Base-by-base conservation (phyloP, 768 basidiomycete genomes). In the Russula sp. region DNA sequence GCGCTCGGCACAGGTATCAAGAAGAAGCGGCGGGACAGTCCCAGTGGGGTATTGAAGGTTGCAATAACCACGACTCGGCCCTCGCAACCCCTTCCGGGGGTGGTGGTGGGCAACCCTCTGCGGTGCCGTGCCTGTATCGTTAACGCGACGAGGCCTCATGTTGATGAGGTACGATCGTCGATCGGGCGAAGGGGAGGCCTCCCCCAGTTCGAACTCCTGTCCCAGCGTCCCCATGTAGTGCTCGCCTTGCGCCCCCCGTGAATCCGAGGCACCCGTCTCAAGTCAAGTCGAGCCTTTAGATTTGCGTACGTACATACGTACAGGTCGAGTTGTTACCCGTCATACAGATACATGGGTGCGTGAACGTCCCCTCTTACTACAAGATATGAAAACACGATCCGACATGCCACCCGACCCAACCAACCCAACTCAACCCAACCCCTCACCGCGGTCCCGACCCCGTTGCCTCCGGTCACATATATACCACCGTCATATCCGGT, bases 311-410 rank as follows among this genome's bases (percentile, higher is more conserved):
- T 35, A 45, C 53, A 39, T 18, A 5, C 40, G 14, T 22, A 45
- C 53, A 48, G 31, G 31, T 53, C 14, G 22, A 39, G 37, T 40
- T 14, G 34, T n/a, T 32, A 18, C 18, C 55, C 37, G 37, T 55
- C 27, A 11, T 53, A 55, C 6, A 48, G n/a, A 57, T 57, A 55
- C 49, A 62, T 42, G 54, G 45, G 42, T 50, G 20, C n/a, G 55
- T 14, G n/a, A 39, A 20, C 22, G 10, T 40, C n/a, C 27, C 14
- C 35, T 31, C 35, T 55, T 4, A 18, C 27, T 48, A 55, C 60
- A 55, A 34, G 27, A 57, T 51, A 20, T 44, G 22, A 27, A 27
- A 27, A 27, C 27, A 27, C 27, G 27, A 27, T 27, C 27, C 27
- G 27, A 27, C 27, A 27, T 27, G 27, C 2, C 32, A 44, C 48